Conservation (phyloP, 2,329 filamentous ascomycete species). For the Cladosporium sp. region DNA sequence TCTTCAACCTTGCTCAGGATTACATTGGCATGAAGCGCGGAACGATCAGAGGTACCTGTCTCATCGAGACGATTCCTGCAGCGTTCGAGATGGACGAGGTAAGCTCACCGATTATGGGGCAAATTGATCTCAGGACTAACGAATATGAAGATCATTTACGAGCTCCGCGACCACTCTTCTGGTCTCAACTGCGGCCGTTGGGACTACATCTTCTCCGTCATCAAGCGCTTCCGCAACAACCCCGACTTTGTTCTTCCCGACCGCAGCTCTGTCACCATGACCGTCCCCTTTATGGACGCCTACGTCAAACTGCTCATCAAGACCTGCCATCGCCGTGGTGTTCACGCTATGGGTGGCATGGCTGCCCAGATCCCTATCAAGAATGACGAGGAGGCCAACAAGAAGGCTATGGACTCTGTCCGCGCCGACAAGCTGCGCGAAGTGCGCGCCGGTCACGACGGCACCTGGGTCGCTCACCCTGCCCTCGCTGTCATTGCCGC, state of each 20-base stretch:
- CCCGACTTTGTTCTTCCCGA: constrained; percentile 90
- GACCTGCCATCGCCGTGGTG: constrained; percentile 93
- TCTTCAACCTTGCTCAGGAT: constrained; percentile 93
- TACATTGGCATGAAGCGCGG: constrained; percentile 85
- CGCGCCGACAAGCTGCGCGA: constrained; percentile 95
- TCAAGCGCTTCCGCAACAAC: constrained; percentile 99
- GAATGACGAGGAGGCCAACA: constrained; percentile 85
- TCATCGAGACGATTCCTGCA: constrained; percentile 97
- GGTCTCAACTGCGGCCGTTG: constrained; percentile 98
- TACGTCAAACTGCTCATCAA: constrained; percentile 98
- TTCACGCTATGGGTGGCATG: constrained; percentile 99
- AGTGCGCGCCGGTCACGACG: constrained; percentile 91
- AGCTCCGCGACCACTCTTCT: constrained; percentile 92
- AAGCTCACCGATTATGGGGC: constrained; percentile 16
- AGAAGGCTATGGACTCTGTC: constrained; percentile 89
- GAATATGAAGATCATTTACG: constrained; percentile 78
- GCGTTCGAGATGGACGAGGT: constrained; percentile 98
- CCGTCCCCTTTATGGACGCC: constrained; percentile 94
- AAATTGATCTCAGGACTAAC: constrained; percentile 22
- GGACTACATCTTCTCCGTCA: constrained; percentile 99
- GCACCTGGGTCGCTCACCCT: constrained; percentile 96
- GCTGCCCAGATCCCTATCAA: constrained; percentile 99
- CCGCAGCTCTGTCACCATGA: constrained; percentile 91
- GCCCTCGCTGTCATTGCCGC: constrained; percentile 83
- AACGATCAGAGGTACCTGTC: constrained; percentile 89